These are phyloP conservation scores for Withania somnifera DNA, from an alignment of 305 asterid species.

Conservation along the genomic window DNA sequence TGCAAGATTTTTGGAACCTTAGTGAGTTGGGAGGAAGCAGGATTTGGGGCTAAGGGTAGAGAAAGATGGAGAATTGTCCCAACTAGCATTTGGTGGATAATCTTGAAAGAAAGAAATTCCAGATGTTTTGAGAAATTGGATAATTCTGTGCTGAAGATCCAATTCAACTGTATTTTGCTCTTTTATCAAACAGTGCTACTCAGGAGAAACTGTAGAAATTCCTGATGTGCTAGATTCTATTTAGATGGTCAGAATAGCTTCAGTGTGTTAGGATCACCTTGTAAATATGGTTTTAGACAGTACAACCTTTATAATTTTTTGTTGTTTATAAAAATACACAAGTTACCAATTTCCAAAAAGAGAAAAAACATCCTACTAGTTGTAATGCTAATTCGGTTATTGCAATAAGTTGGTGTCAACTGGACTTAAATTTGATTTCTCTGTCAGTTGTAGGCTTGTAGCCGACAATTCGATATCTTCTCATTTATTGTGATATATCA, in stretches of 20 bases:
- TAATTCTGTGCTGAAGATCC: not conserved
- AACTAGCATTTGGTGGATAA: not conserved
- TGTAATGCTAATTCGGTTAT: not conserved
- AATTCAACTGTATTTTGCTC: not conserved
- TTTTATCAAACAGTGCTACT: not conserved
- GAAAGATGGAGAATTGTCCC: not conserved
- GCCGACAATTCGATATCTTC: too few species aligned
- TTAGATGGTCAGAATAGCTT: not conserved
- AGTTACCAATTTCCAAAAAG: not conserved
- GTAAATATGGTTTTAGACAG: not conserved
- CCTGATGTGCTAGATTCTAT: not conserved
- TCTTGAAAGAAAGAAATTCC: not conserved
- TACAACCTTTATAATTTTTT: not conserved
- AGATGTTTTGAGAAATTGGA: not conserved
- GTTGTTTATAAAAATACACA: not conserved
- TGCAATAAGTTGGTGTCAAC: not conserved
- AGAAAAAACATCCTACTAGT: not conserved
- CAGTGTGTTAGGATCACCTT: not conserved
- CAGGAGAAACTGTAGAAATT: not conserved
- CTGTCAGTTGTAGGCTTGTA: not conserved
- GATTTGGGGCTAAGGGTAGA: not conserved
- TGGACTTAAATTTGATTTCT: not conserved
- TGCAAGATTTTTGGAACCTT: not conserved
- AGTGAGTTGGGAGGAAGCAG: not conserved
- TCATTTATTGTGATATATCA: not conserved